Evolutionary conservation across 352 stramenopile species (phyloP), one percentile per base, ranked within the genome.

Genomic region (Peronospora belbahrii): DNA sequence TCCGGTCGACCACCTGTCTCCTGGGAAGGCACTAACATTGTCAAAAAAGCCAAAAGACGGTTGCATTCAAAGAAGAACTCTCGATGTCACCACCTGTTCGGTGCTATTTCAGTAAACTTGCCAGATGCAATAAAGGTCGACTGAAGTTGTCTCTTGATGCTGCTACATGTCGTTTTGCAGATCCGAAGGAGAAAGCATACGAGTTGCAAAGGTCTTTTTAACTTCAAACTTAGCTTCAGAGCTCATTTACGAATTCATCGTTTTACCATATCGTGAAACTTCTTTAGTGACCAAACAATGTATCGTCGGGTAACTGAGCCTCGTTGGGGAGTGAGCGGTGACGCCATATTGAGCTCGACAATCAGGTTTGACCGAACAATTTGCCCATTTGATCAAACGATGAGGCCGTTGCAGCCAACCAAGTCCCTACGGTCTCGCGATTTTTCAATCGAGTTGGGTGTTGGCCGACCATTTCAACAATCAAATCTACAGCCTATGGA

Each of bases 311-410:
- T 24, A 14, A 20, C 30, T 9, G 23, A 23, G 14, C 37, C 54
- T 19, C 17, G 13, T 36, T 59, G 50, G 50, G 50, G 50, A 9
- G 50, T 53, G 7, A 47, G 28, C 33, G 38, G 42, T 23, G 43
- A 35, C 10, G 50, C 44, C 19, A 40, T 24, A 35, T 28, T 59
- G 28, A 25, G 37, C 18, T 59, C 42, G 11, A n/a, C 23, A 32
- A 27, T 39, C 28, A 42, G 53, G 22, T 53, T 59, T 17, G 27
- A 59, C 10, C 27, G 37, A 33, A 53, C 50, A 1, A 20, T 59
- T 28, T 32, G 50, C 14, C 43, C 50, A 4, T 59, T 59, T 22
- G 50, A 53, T 15, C 49, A 57, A 19, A 57, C 34, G 27, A 42
- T 57, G 41, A 57, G 41, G 11, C 25, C 35, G 25, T 41, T 36